Conservation (phyloP, 371 early-diverging fungal species). For the Mucor sp. region DNA sequence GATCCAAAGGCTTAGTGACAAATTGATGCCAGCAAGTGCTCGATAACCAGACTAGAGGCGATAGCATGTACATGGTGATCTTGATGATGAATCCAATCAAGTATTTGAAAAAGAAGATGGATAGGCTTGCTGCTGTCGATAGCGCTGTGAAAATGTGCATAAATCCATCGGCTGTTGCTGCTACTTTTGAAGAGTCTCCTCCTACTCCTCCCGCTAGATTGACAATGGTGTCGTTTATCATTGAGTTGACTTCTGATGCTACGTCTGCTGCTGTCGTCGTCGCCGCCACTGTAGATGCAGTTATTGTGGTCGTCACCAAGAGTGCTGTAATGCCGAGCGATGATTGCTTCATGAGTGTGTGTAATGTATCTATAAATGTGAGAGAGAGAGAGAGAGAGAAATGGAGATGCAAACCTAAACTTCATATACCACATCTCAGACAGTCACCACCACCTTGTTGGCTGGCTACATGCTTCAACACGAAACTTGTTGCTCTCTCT, state of each 20-base stretch:
- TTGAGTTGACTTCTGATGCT: neutral
- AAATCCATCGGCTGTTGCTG: slow-evolving; percentile 5
- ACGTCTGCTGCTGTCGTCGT: neutral
- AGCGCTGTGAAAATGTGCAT: slow-evolving; percentile 11
- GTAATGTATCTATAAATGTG: too few relatives aligned
- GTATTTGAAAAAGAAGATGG: slow-evolving; percentile 12
- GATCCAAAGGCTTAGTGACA: slow-evolving; percentile 8
- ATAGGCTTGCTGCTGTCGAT: slow-evolving; percentile 7
- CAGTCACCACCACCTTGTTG: too few relatives aligned
- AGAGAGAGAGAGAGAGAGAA: too few relatives aligned
- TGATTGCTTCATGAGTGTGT: neutral
- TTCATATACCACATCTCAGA: too few relatives aligned
- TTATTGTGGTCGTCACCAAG: neutral
- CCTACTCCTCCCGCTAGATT: neutral
- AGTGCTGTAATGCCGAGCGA: neutral
- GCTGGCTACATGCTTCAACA: too few relatives aligned
- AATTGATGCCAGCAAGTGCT: slow-evolving; percentile 7
- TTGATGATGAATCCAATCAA: slow-evolving; percentile 7
- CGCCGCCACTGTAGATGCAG: neutral
- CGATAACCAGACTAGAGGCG: slow-evolving; percentile 10
- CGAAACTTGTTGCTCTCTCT: too few relatives aligned
- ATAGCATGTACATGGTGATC: neutral
- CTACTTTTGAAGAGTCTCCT: neutral
- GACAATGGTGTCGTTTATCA: neutral
- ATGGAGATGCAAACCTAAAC: too few relatives aligned